Evolutionary conservation across 441 rosid genomes (phyloP).

Genomic region (Populus hybrid): DNA sequence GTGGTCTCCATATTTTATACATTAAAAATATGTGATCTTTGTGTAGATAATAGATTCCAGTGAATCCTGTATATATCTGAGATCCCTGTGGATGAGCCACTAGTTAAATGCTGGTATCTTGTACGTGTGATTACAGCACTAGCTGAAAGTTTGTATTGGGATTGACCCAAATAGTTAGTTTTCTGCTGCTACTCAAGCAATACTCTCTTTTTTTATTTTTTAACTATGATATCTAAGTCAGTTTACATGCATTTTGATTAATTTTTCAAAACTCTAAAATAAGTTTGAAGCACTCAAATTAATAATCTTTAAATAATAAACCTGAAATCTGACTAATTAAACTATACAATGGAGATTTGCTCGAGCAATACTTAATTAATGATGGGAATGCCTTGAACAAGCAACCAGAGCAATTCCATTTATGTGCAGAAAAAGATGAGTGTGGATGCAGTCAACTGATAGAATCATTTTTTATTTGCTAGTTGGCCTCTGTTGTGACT

Average conservation of each 20-base stretch:
- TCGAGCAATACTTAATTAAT: too few relatives aligned
- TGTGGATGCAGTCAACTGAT: not conserved
- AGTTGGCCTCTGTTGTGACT: too few relatives aligned
- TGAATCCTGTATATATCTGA: constrained; percentile 18
- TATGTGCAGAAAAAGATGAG: not conserved
- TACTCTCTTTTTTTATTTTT: too few relatives aligned
- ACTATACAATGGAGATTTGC: too few relatives aligned
- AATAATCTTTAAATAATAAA: too few relatives aligned
- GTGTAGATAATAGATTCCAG: constrained; percentile 15
- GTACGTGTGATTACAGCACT: not conserved
- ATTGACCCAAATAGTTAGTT: not conserved
- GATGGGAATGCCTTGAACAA: not conserved
- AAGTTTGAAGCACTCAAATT: not conserved
- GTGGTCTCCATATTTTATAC: constrained; percentile 10
- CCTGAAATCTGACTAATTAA: too few relatives aligned
- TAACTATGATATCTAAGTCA: too few relatives aligned
- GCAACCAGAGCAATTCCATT: not conserved
- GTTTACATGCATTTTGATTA: too few relatives aligned
- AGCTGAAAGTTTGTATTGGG: constrained; percentile 9
- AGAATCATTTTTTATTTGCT: too few relatives aligned
- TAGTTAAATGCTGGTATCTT: not conserved
- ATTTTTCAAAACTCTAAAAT: fast-evolving
- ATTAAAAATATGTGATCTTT: constrained; percentile 4
- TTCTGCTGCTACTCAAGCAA: not conserved
- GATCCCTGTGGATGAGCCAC: constrained; percentile 5